phyloP scores from a whole-genome alignment of 2,329 filamentous ascomycete species.

The Apiospora malaysiana region DNA sequence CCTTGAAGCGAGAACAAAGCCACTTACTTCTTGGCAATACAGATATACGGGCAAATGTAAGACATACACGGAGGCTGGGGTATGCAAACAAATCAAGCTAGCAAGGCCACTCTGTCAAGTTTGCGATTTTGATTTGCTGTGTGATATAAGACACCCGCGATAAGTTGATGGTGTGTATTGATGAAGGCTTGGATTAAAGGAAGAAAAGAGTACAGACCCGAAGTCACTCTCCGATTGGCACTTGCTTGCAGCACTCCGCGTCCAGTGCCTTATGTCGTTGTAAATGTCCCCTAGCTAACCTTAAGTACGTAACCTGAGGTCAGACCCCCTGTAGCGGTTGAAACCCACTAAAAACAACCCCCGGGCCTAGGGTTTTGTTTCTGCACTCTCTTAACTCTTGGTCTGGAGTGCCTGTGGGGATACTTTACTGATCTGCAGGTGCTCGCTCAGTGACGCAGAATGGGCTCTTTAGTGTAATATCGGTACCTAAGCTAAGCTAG shows the following conservation, averaged over 20 bases:
- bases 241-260: background rate
- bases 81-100: background rate
- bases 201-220: background rate
- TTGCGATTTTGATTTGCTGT: background rate
- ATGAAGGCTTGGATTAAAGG: background rate
- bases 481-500: background rate
- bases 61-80: constrained; percentile 4
- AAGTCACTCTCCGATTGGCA: background rate
- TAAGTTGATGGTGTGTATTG: background rate
- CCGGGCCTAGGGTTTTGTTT: background rate
- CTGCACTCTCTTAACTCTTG: background rate
- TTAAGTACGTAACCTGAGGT: no score
- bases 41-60: background rate
- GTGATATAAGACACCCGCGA: background rate
- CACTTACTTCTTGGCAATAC: background rate
- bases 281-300: no score
- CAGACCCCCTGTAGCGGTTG: background rate
- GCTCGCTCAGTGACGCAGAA: constrained; percentile 2
- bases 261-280: background rate
- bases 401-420: background rate
- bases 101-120: background rate
- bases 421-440: background rate
- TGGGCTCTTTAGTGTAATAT: background rate
- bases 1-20: background rate
- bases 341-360: constrained; percentile 12